Base-by-base conservation (phyloP, 495 filamentous ascomycete genomes). In the Evansstolkia leycettana region DNA sequence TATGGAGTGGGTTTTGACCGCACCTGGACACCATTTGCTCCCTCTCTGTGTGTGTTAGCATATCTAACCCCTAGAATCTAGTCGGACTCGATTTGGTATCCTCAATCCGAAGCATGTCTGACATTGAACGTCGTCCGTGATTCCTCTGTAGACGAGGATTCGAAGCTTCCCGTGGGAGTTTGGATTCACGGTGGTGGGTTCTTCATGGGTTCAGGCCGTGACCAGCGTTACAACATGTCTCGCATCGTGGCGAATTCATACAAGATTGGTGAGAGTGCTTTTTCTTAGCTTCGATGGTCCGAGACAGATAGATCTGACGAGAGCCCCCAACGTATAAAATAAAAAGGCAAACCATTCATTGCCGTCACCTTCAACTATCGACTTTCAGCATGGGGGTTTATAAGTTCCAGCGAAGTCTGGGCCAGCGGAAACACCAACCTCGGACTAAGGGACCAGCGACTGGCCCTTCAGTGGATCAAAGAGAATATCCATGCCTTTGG, bases 141-240 rank as follows among this genome's bases (percentile, higher is more conserved):
- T 11, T 41, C 62, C 11, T 61, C 56, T 5, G 50, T 52, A 11
- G 46, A 54, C 14, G 37, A 40, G 3, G 34, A 43, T 19, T 54
- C 51, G 5, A 56, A 49, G 17, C 53, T 63, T 17, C 68, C 67
- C 3, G 64, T 69, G 17, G 56, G 59, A 4, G 66, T 76, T 26
- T 80, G 72, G 69, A 71, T 80, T 17, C 69, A 75, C 42, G 75
- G 75, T 10, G 76, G 77, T 24, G 73, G 70, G 0, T 73, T 78
- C 40, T 57, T 51, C 33, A 38, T 48, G 38, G 72, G 72, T n/a
- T 58, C 61, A 15, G 58, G 58, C 6, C 50, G 50, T 0, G 70
- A 75, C 34, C 37, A 58, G 17, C 56, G 60, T 17, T 75, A 75
- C 39, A 76, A 77, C 39, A 60, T 69, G 47, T 70, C 68, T 20